A percentile compares a stretch with the other conserved stretches of the same genome.
These are phyloP conservation scores for Termitomyces sp. DNA, from an alignment of 768 basidiomycete genomes.

Conservation along the genomic window DNA sequence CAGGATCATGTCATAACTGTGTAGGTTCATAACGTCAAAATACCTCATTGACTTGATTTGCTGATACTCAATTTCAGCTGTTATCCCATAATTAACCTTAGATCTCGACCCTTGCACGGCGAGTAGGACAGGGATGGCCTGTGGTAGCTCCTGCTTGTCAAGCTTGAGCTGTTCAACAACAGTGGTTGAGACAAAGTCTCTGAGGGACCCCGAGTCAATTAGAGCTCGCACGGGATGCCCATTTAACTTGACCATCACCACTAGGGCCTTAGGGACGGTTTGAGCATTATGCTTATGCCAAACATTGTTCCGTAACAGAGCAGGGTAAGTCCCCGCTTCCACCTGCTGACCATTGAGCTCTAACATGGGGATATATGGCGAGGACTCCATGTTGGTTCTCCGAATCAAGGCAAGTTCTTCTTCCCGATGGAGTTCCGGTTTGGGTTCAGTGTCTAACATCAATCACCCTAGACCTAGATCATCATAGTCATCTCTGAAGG, in stretches of 20 bases:
- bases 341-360: neutral
- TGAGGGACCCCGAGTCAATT: conserved; percentile 32
- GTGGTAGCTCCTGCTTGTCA: no score
- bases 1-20: neutral
- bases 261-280: conserved; percentile 14
- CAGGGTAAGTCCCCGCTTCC: neutral
- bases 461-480: no score
- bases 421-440: no score
- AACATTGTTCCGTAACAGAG: neutral
- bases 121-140: no score
- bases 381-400: no score
- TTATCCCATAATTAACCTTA: neutral
- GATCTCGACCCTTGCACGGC: no score
- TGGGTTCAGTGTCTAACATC: no score
- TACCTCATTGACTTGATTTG: neutral
- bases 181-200: conserved; percentile 26
- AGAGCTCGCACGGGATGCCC: conserved; percentile 28
- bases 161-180: neutral
- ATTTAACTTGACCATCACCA: conserved; percentile 28
- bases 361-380: no score
- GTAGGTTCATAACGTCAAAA: neutral
- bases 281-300: conserved; percentile 22
- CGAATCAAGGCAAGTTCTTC: no score
- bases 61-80: neutral
- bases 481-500: no score